phyloP scores from a whole-genome alignment of 176 grass and related monocot genomes.

The Stipa capillata region DNA sequence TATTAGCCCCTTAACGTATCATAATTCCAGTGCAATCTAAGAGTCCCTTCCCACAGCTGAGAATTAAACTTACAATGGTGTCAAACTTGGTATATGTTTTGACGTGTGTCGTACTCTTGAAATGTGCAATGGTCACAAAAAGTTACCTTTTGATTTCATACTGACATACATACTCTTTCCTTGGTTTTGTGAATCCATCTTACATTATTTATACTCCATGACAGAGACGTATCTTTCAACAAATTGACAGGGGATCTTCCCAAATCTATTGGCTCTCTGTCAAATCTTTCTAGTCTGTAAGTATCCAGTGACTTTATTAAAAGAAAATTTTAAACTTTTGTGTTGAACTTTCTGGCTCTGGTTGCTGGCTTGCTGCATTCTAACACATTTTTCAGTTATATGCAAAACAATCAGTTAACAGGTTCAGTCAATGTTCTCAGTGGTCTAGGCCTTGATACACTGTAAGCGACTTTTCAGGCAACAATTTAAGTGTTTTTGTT shows the following conservation, averaged over 20 bases:
- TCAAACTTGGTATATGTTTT: not conserved
- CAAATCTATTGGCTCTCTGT: constrained; percentile 68
- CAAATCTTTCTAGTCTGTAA: constrained; percentile 92
- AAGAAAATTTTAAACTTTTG: not conserved
- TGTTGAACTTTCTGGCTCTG: constrained; percentile 12
- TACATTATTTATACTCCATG: constrained; percentile 36
- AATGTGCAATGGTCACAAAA: not conserved
- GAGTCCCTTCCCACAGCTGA: not conserved
- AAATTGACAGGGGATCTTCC: constrained; percentile 80
- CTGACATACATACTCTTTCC: not conserved
- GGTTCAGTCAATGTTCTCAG: constrained; percentile 79
- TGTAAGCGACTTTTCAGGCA: constrained; percentile 50
- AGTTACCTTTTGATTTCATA: not conserved
- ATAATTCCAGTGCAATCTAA: not conserved
- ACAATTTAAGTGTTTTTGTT: not conserved
- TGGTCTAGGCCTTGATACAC: constrained; percentile 59
- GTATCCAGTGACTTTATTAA: constrained; percentile 25
- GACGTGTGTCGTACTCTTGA: not conserved
- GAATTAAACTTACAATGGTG: not conserved
- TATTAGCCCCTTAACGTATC: not conserved
- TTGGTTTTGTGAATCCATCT: constrained; percentile 35
- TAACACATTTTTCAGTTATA: constrained; percentile 59
- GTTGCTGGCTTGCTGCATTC: constrained; percentile 17
- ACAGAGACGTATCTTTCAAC: constrained; percentile 96
- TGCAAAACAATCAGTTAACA: constrained; percentile 83